These are phyloP conservation scores for Breynia disticha DNA, from an alignment of 441 rosid species.

Conservation along the genomic window DNA sequence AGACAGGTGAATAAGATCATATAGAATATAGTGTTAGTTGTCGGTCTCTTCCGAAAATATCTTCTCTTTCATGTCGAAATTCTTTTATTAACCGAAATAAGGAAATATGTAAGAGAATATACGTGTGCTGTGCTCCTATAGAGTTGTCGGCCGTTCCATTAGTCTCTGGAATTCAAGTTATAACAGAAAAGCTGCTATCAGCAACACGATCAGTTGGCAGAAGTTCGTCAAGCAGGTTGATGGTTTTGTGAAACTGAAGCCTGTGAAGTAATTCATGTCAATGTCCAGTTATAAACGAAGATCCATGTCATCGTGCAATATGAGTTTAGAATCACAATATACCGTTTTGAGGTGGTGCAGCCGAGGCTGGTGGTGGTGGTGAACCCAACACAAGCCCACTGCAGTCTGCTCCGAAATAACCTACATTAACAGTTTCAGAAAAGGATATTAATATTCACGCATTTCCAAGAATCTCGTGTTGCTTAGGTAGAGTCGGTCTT, in stretches of 20 bases:
- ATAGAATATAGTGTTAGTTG: no score
- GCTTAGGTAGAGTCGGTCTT: no score
- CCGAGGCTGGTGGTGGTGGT: constrained; percentile 6
- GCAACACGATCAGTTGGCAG: not conserved
- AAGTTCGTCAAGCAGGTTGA: constrained; percentile 9
- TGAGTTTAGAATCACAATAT: not conserved
- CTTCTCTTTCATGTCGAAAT: no score
- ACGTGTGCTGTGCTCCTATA: no score
- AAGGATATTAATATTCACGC: not conserved
- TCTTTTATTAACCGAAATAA: no score
- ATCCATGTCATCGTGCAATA: no score
- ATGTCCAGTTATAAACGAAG: no score
- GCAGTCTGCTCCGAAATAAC: constrained; percentile 32
- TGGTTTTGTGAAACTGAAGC: not conserved
- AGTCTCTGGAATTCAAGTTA: constrained; percentile 6
- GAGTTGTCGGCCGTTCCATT: not conserved
- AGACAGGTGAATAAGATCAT: no score
- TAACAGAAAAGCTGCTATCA: constrained; percentile 9
- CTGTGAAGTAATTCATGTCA: no score
- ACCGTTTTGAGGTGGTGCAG: constrained; percentile 15
- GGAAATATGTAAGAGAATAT: no score
- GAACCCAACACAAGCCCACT: constrained; percentile 9
- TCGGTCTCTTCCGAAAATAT: no score
- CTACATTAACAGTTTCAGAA: constrained; percentile 8
- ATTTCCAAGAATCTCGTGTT: no score